Evolutionary conservation across 1,284 basidiomycete genomes (phyloP).

Genomic region (Lignosus rhinocerotis): DNA sequence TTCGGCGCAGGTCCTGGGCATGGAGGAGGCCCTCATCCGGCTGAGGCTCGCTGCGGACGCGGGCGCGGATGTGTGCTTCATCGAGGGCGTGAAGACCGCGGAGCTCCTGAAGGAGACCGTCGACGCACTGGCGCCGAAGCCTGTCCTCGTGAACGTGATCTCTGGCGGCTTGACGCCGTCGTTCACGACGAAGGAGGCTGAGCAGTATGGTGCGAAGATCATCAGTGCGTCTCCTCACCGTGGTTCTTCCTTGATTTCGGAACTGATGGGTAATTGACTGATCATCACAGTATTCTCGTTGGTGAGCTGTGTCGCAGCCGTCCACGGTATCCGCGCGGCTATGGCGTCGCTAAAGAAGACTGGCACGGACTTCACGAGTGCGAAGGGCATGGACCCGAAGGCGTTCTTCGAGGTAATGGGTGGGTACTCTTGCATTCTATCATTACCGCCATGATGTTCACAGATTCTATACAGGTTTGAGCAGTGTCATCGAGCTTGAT

Average conservation of each 20-base stretch:
- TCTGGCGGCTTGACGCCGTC: constrained; percentile 76
- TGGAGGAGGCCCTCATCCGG: constrained; percentile 76
- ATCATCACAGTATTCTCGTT: constrained; percentile 57
- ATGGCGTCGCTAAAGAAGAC: constrained; percentile 76
- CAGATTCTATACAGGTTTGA: constrained; percentile 43
- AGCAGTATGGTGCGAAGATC: constrained; percentile 70
- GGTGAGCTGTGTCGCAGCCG: constrained; percentile 71
- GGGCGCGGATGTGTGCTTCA: constrained; percentile 84
- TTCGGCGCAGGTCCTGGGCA: constrained; percentile 76
- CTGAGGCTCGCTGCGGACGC: constrained; percentile 72
- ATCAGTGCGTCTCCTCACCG: constrained; percentile 54
- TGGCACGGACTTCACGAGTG: constrained; percentile 67
- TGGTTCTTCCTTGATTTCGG: not conserved
- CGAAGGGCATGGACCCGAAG: constrained; percentile 76
- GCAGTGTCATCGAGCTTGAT: constrained; percentile 59
- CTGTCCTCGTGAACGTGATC: constrained; percentile 76
- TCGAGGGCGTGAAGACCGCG: constrained; percentile 76
- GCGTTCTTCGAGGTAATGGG: constrained; percentile 77
- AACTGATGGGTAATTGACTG: not conserved
- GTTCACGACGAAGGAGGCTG: constrained; percentile 68
- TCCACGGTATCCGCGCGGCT: constrained; percentile 70
- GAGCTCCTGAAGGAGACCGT: constrained; percentile 68
- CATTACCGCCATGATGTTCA: not conserved
- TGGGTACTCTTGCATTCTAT: constrained; percentile 23
- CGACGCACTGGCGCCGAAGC: constrained; percentile 66